A percentile compares a stretch with the other conserved stretches of the same genome.
These are phyloP conservation scores for Litsea cubeba DNA, from an alignment of 164 flowering plant species.

Conservation along the genomic window DNA sequence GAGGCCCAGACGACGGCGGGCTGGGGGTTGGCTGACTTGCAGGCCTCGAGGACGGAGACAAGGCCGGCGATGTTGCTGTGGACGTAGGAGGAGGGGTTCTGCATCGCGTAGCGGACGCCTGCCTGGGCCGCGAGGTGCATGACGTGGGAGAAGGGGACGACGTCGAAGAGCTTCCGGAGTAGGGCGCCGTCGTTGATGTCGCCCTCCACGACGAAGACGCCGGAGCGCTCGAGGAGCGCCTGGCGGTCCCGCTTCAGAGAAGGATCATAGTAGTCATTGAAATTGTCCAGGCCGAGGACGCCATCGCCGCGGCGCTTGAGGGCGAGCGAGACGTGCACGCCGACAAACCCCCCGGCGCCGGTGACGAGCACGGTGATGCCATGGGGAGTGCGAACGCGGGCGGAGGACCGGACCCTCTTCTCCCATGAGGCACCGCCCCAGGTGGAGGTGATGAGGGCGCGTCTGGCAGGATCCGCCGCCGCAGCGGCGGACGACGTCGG, in stretches of 20 bases:
- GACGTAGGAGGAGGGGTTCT: slow-evolving; percentile 84
- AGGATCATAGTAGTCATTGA: slow-evolving; percentile 83
- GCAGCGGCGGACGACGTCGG: slow-evolving; percentile 18
- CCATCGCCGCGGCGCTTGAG: slow-evolving; percentile 87
- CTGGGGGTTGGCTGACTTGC: slow-evolving; percentile 78
- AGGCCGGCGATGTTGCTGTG: slow-evolving; percentile 90
- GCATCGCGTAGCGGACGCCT: slow-evolving; percentile 90
- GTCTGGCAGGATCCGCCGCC: slow-evolving; percentile 41
- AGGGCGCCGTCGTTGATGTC: slow-evolving; percentile 70
- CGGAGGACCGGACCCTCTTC: slow-evolving; percentile 61
- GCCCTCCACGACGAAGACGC: slow-evolving; percentile 80
- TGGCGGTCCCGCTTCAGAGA: slow-evolving; percentile 70
- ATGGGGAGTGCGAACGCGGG: slow-evolving; percentile 44
- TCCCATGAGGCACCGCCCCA: slow-evolving; percentile 77
- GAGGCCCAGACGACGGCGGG: slow-evolving; percentile 96
- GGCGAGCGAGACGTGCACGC: slow-evolving; percentile 73
- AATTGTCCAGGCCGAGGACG: slow-evolving; percentile 77
- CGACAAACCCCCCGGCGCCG: slow-evolving; percentile 94
- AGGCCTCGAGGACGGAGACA: slow-evolving; percentile 72
- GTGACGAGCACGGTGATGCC: slow-evolving; percentile 81
- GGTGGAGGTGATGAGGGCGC: slow-evolving; percentile 38
- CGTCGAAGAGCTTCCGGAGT: slow-evolving; percentile 66
- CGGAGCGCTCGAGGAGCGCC: slow-evolving; percentile 55
- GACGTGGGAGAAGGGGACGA: slow-evolving; percentile 78
- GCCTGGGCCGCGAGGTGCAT: slow-evolving; percentile 98